Percentiles rank a stretch among this genome's conserved stretches.
Evolutionary conservation across 1,139 yeast genomes (phyloP).

Genomic region (Blastobotrys raffinosifermentans): DNA sequence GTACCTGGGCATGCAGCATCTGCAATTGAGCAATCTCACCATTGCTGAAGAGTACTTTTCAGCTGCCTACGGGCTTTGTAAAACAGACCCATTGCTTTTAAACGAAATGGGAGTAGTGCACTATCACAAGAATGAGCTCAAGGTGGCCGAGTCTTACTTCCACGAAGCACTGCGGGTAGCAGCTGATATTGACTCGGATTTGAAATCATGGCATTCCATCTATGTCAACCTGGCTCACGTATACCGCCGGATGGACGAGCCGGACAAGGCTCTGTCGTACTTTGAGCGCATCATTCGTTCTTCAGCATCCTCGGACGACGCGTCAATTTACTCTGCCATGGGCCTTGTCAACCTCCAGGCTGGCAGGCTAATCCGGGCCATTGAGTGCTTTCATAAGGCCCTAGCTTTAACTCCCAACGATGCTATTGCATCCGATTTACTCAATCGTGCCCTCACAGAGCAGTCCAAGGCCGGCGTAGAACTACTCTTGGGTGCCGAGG

Average conservation of each 20-base stretch:
- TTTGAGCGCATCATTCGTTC: conserved; percentile 71
- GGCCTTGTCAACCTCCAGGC: conserved; percentile 75
- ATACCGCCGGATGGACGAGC: conserved; percentile 58
- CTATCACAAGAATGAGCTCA: conserved; percentile 67
- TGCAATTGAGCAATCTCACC: conserved; percentile 75
- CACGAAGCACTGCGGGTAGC: conserved; percentile 70
- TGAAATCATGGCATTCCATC: conserved; percentile 80
- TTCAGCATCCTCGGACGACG: conserved; percentile 65
- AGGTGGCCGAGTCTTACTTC: conserved; percentile 65
- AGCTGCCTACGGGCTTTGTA: conserved; percentile 72
- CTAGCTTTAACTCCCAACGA: conserved; percentile 75
- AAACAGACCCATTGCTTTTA: conserved; percentile 75
- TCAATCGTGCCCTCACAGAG: conserved; percentile 73
- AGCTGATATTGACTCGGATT: conserved; percentile 63
- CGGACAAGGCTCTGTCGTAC: conserved; percentile 62
- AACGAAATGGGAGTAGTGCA: conserved; percentile 90
- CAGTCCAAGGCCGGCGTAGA: conserved; percentile 36
- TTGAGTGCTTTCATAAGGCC: conserved; percentile 74
- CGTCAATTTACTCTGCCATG: conserved; percentile 74
- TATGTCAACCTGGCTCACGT: conserved; percentile 91
- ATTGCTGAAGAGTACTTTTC: conserved; percentile 82
- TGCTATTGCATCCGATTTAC: conserved; percentile 75
- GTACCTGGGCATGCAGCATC: conserved; percentile 93
- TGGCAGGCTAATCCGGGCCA: conserved; percentile 60
- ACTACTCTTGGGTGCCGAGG: conserved; percentile 8